Conservation (phyloP, 139 green algal genomes). For the Chlamydomonas applanata region DNA sequence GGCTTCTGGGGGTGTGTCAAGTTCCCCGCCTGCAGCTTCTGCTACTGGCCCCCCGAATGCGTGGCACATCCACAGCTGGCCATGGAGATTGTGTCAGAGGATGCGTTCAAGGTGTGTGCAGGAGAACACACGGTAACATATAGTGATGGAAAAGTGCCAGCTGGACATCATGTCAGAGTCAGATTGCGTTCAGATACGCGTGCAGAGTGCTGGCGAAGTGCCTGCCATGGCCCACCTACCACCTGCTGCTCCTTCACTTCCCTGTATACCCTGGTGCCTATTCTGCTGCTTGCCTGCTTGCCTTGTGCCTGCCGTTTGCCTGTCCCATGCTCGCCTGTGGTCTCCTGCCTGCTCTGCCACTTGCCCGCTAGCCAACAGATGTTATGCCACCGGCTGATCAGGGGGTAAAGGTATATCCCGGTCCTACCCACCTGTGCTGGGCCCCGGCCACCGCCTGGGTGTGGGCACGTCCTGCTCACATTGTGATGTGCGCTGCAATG, state of each 20-base stretch:
- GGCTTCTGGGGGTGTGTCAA: conserved; percentile 28
- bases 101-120: conserved; percentile 38
- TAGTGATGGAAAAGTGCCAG: background rate
- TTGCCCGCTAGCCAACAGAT: too few species aligned
- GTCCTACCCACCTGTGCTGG: too few species aligned
- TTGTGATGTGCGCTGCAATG: too few species aligned
- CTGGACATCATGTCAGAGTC: background rate
- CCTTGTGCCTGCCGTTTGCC: background rate
- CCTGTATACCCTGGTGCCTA: background rate
- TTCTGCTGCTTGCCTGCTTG: background rate
- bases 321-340: too few species aligned
- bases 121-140: background rate
- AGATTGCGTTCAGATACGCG: too few species aligned
- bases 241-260: background rate
- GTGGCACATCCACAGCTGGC: conserved; percentile 45
- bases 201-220: too few species aligned
- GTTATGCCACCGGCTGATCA: too few species aligned
- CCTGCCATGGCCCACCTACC: background rate
- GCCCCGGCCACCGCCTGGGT: too few species aligned
- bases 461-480: too few species aligned
- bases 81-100: conserved; percentile 41
- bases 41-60: conserved; percentile 24
- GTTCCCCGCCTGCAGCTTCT: conserved; percentile 5
- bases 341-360: too few species aligned
- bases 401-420: too few species aligned